Percentiles rank a stretch among this genome's conserved stretches.
These are phyloP conservation scores for Diplodia sapinea DNA, from an alignment of 2,329 filamentous ascomycete species.

Conservation along the genomic window DNA sequence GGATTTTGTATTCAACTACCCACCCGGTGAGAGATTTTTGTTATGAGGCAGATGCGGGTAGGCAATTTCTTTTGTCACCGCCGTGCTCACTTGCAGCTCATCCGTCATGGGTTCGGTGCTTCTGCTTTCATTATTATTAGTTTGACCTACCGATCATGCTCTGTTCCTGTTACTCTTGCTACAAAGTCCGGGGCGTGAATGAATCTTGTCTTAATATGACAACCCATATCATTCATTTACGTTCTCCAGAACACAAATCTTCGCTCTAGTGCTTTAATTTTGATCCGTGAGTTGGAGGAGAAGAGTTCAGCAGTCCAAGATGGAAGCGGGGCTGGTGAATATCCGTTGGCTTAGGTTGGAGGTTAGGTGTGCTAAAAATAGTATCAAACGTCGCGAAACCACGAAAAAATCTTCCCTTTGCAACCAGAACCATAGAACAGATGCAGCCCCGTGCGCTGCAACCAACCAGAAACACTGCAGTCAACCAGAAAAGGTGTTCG, in stretches of 20 bases:
- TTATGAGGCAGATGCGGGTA: too few relatives aligned
- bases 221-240: neutral
- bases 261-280: neutral
- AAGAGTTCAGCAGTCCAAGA: neutral
- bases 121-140: neutral
- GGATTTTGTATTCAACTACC: too few relatives aligned
- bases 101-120: neutral
- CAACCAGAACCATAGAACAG: neutral
- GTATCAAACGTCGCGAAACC: neutral
- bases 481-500: too few relatives aligned
- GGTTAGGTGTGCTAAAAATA: neutral
- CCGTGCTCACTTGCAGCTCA: too few relatives aligned
- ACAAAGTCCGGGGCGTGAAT: neutral
- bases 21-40: too few relatives aligned
- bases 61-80: too few relatives aligned
- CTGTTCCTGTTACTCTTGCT: neutral
- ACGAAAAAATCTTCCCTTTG: neutral
- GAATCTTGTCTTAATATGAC: neutral
- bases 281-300: neutral
- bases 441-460: too few relatives aligned
- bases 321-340: neutral
- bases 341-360: neutral
- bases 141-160: too few relatives aligned
- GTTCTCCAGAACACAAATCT: neutral
- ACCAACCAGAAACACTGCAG: too few relatives aligned